Conservation (phyloP, 352 stramenopile species). For the Phytophthora meadii region DNA sequence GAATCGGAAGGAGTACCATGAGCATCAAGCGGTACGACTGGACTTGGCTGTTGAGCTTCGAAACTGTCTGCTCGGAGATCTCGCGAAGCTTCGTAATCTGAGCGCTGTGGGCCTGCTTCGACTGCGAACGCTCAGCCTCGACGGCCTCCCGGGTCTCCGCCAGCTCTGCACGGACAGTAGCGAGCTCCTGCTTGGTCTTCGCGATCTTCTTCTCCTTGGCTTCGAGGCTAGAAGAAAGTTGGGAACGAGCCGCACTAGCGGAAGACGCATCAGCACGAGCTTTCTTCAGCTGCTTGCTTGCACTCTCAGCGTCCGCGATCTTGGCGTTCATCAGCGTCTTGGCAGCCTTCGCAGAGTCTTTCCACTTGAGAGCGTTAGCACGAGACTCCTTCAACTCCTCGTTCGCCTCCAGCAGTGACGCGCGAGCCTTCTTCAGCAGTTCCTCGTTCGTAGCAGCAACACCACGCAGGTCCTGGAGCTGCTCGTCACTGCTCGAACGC, state of each 20-base stretch:
- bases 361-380: constrained; percentile 76
- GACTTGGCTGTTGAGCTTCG: constrained; percentile 45
- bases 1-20: constrained; percentile 57
- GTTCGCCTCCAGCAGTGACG: constrained; percentile 70
- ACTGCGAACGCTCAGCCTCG: constrained; percentile 33
- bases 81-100: constrained; percentile 53
- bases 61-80: constrained; percentile 37
- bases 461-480: constrained; percentile 54
- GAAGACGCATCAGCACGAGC: constrained; percentile 52
- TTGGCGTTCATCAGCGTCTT: constrained; percentile 74
- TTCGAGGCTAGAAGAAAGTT: constrained; percentile 61
- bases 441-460: constrained; percentile 59
- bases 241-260: constrained; percentile 52
- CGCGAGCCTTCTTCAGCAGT: constrained; percentile 75
- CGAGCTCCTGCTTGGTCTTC: constrained; percentile 65
- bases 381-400: constrained; percentile 81
- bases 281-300: constrained; percentile 69
- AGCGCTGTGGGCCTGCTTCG: constrained; percentile 42
- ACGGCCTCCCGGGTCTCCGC: constrained; percentile 28
- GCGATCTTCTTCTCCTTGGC: constrained; percentile 77
- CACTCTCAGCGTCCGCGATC: constrained; percentile 67
- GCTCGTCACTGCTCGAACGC: constrained; percentile 34
- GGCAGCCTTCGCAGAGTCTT: constrained; percentile 66
- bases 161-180: constrained; percentile 55
- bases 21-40: constrained; percentile 68